These are phyloP conservation scores for Centella asiatica DNA, from an alignment of 129 eudicot species.

Conservation along the genomic window DNA sequence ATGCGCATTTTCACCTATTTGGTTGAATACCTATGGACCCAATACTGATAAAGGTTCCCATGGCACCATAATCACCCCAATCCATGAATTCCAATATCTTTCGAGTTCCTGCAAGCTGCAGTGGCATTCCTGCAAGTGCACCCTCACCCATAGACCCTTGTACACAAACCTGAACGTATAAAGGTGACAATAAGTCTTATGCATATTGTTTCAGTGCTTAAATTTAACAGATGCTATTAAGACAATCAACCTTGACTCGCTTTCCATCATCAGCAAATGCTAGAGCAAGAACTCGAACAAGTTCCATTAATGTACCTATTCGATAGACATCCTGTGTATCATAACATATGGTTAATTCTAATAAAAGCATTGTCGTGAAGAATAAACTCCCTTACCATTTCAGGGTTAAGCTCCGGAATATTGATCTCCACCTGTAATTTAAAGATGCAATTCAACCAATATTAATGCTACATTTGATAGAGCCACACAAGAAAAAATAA, in stretches of 20 bases:
- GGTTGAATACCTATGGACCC: conserved; percentile 74
- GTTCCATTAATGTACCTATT: conserved; percentile 97
- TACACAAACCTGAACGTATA: conserved; percentile 62
- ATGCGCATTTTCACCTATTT: neutral
- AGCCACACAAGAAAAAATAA: neutral
- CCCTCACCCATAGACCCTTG: conserved; percentile 99
- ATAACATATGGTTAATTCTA: conserved; percentile 22
- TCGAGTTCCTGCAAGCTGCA: conserved; percentile 94
- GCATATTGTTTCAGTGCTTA: conserved; percentile 3
- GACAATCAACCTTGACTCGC: conserved; percentile 63
- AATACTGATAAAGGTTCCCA: conserved; percentile 72
- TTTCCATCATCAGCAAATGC: conserved; percentile 99
- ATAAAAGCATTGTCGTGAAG: conserved; percentile 8
- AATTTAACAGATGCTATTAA: neutral
- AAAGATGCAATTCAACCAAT: conserved; percentile 3
- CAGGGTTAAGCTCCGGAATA: conserved; percentile 95
- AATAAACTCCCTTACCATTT: conserved; percentile 50
- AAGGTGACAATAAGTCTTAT: neutral
- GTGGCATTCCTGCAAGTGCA: conserved; percentile 93
- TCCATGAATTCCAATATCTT: conserved; percentile 95
- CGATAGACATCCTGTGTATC: conserved; percentile 90
- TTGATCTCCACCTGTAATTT: conserved; percentile 73
- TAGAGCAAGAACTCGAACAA: conserved; percentile 78
- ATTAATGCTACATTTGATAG: neutral
- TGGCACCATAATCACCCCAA: conserved; percentile 94